Base-by-base conservation (phyloP, 108 stramenopile genomes). In the Aurantiochytrium sp. region DNA sequence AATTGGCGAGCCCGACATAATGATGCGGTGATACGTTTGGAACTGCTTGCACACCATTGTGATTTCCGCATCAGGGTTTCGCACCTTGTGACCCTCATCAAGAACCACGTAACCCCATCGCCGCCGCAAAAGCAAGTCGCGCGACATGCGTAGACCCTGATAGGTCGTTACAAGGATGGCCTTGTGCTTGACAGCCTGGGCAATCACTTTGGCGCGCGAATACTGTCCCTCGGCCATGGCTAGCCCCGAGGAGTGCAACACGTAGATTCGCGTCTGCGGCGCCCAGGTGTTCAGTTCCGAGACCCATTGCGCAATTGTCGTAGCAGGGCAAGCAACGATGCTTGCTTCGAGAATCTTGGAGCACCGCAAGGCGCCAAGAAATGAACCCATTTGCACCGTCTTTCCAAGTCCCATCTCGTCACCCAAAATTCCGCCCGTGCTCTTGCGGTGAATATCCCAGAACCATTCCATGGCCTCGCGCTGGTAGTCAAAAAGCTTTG, bases 71-170 rank as follows among this genome's bases (percentile, higher is more conserved):
- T 97, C 97, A 5, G 99, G 98, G 92, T 99, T 99, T 25, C 98
- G 93, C 69, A 99, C 98, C 92, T 97, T 97, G 93, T 99, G 99
- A 3, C 97, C 99, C 91, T 99, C 99, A 88, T 99, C 99, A 89
- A 99, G 92, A 0, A 98, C 94, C 42, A 96, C 95, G 88, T 98
- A 98, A 55, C 92, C 95, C 97, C 97, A 99, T 58, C 90, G 76
- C 89, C 96, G 96, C n/a, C 87, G 88, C n/a, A 93, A 92, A 92
- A 96, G 95, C 16, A 94, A 89, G 60, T 95, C 93, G 14, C 94
- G 72, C 47, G 93, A 90, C 29, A 96, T 87, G 42, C 97, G 91
- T 60, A 99, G 89, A 25, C 93, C 95, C 64, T 98, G 97, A 92
- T 97, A 99, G 5, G 99, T 97, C 45, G 97, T 96, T 1, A 99